Conservation (phyloP, 2,329 filamentous ascomycete species). For the Mycosphaerelloides madeirae region DNA sequence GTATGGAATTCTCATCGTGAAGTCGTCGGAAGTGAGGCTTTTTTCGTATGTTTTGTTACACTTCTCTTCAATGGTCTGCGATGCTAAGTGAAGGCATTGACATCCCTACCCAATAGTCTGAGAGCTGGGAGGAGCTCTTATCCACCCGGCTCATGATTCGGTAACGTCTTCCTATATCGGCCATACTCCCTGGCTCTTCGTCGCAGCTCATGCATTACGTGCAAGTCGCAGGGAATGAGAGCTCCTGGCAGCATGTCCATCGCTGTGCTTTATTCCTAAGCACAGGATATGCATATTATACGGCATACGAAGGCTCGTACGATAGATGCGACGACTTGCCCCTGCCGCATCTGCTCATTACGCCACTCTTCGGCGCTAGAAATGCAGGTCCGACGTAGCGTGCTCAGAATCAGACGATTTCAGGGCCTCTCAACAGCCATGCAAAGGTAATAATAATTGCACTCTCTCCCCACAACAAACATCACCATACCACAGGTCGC, state of each 20-base stretch:
- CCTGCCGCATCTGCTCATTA: too few species aligned
- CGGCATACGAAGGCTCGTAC: too few species aligned
- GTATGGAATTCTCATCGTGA: slow-evolving; percentile 64
- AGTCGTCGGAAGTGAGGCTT: not conserved
- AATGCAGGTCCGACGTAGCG: slow-evolving; percentile 5
- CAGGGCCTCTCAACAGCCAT: slow-evolving; percentile 2
- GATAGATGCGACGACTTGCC: too few species aligned
- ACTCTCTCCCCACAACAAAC: not conserved
- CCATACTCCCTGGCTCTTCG: too few species aligned
- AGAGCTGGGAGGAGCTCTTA: slow-evolving; percentile 15
- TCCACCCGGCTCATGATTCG: slow-evolving; percentile 6
- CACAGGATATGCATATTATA: too few species aligned
- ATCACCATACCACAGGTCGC: not conserved
- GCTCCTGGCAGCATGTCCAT: too few species aligned
- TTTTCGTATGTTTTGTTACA: too few species aligned
- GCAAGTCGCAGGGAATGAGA: too few species aligned
- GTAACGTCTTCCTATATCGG: too few species aligned
- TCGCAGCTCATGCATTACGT: too few species aligned
- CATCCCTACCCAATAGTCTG: not conserved
- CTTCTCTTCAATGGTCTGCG: not conserved
- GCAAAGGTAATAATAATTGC: slow-evolving; percentile 8
- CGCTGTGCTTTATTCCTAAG: too few species aligned
- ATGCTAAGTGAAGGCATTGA: not conserved
- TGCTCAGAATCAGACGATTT: slow-evolving; percentile 5
- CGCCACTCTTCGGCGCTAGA: not conserved